phyloP scores from a whole-genome alignment of 2,329 filamentous ascomycete species.

The Cordyceps fumosorosea region DNA sequence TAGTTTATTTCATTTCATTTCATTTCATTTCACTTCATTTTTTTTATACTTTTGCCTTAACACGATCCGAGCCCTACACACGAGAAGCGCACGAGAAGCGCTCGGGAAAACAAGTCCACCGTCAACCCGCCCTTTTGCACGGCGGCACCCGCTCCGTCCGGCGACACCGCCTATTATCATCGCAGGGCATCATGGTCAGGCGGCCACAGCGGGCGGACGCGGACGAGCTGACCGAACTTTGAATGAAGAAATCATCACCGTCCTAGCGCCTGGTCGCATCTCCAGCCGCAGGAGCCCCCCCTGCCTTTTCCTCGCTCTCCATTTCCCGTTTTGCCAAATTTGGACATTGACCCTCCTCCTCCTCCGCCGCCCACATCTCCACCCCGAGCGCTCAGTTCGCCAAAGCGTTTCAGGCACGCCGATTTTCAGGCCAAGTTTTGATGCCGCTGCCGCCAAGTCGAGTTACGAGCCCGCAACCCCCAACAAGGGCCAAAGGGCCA shows the following conservation, averaged over 20 bases:
- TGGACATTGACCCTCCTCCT: not conserved
- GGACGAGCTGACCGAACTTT: not conserved
- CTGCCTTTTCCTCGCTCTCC: not conserved
- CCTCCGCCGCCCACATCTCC: not conserved
- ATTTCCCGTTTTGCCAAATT: not conserved
- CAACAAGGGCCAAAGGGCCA: too few species aligned
- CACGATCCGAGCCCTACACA: not conserved
- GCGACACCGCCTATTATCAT: not conserved
- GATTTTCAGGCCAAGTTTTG: not conserved
- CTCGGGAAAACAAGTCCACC: not conserved
- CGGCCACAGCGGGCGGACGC: not conserved
- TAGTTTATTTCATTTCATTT: too few species aligned
- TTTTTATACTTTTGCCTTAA: not conserved
- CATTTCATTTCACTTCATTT: too few species aligned
- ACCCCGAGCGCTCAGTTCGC: constrained; percentile 6
- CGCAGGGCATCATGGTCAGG: too few species aligned
- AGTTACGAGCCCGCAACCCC: not conserved
- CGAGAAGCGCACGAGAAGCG: too few species aligned
- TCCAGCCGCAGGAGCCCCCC: not conserved
- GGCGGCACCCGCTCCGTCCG: not conserved
- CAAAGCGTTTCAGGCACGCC: constrained; percentile 9
- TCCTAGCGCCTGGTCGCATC: not conserved
- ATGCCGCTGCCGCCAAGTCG: too few species aligned
- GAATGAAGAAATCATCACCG: not conserved
- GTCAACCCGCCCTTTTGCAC: not conserved